Percentiles rank a stretch among this genome's conserved stretches.
Evolutionary conservation across 306 rosid species (phyloP).

Genomic region (Luffa acutangula): DNA sequence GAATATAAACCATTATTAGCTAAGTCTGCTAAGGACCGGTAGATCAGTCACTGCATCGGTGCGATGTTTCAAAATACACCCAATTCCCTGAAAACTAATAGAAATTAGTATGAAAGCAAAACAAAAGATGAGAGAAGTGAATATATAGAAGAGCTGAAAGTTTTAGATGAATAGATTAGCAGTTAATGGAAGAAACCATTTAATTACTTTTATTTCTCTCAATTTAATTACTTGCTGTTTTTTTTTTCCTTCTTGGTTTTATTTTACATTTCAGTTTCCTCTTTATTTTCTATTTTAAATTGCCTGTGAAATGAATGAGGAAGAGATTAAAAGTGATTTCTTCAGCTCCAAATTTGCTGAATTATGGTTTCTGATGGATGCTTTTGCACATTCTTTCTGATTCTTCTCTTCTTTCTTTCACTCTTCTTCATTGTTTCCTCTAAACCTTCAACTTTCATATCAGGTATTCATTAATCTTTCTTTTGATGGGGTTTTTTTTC

Average conservation of each 20-base stretch:
- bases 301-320: background rate
- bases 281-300: background rate
- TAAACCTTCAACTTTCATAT: constrained; percentile 34
- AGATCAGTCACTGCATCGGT: too few species aligned
- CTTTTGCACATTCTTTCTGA: background rate
- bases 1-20: too few species aligned
- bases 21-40: too few species aligned
- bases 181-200: constrained; percentile 10
- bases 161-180: constrained; percentile 8
- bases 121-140: background rate
- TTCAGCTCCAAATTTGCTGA: background rate
- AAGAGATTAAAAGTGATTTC: background rate
- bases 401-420: background rate
- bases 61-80: too few species aligned
- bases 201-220: background rate
- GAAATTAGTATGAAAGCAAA: background rate
- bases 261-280: background rate
- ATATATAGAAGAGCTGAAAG: constrained; percentile 10
- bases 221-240: background rate
- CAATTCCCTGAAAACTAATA: background rate
- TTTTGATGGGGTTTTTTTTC: background rate
- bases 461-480: constrained; percentile 20
- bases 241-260: background rate
- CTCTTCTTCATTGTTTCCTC: constrained; percentile 17
- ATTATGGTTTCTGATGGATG: background rate